Percentiles rank a stretch among this genome's conserved stretches.
phyloP scores from a whole-genome alignment of 1,139 yeast genomes.

The Arxiozyma heterogenica region DNA sequence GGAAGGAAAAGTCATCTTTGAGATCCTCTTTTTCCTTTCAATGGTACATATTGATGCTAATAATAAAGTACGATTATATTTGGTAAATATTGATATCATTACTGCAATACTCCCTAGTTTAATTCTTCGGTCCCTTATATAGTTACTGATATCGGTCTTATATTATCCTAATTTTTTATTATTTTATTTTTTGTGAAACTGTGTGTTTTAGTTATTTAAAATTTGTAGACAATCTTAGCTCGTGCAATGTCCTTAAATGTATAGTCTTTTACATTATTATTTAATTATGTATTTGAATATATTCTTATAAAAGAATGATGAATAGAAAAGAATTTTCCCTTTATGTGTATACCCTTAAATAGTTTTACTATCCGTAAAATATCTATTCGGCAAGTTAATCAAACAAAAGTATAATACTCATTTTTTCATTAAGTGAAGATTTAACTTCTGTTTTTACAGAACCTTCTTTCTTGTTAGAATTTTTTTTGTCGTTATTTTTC shows the following conservation, averaged over 20 bases:
- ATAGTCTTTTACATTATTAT: neutral
- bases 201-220: too few relatives aligned
- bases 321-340: too few relatives aligned
- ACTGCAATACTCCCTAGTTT: neutral
- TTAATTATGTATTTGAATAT: neutral
- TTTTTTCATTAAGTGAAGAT: neutral
- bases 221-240: neutral
- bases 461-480: neutral
- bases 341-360: too few relatives aligned
- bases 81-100: neutral
- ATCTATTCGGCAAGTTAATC: neutral
- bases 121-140: neutral
- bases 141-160: too few relatives aligned
- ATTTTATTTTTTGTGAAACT: neutral
- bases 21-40: neutral
- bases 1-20: neutral
- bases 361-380: neutral
- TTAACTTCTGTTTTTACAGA: too few relatives aligned
- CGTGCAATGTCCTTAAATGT: too few relatives aligned
- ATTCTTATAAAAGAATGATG: too few relatives aligned
- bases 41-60: neutral
- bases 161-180: neutral
- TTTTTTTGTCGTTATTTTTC: too few relatives aligned
- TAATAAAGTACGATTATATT: too few relatives aligned
- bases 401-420: neutral